Evolutionary conservation across 805 yeast genomes (phyloP).

Genomic region (Monosporozyma solicola): DNA sequence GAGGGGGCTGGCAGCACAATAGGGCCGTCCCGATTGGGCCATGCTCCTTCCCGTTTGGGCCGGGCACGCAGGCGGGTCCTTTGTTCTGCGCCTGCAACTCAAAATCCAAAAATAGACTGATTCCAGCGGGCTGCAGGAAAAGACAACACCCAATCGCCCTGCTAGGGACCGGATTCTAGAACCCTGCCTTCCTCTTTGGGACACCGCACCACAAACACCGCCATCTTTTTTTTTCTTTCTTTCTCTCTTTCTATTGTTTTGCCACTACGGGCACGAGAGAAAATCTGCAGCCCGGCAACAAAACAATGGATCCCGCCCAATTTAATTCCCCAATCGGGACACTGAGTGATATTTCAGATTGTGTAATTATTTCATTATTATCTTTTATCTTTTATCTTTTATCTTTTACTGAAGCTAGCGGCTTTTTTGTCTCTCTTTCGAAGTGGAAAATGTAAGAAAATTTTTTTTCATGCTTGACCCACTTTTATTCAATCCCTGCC

Average conservation of each 20-base stretch:
- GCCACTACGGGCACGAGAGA: too few relatives aligned
- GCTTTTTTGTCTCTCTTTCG: too few relatives aligned
- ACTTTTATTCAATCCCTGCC: too few relatives aligned
- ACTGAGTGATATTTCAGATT: too few relatives aligned
- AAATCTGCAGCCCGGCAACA: neutral
- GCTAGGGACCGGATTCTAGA: neutral
- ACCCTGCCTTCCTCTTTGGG: neutral
- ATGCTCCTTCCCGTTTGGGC: neutral
- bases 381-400: too few relatives aligned
- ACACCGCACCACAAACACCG: neutral
- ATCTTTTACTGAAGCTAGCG: too few relatives aligned
- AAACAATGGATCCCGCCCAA: too few relatives aligned
- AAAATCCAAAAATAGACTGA: neutral
- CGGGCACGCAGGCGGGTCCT: neutral
- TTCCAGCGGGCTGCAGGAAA: neutral
- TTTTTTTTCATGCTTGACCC: too few relatives aligned
- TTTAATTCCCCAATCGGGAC: too few relatives aligned
- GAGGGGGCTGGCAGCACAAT: neutral
- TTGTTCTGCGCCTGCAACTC: neutral
- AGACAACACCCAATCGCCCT: neutral
- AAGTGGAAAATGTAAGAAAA: too few relatives aligned
- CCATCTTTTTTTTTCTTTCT: neutral
- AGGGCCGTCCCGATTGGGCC: neutral
- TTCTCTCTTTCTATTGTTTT: neutral
- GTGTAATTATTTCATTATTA: too few relatives aligned